Percentiles rank a stretch among this genome's conserved stretches.
Evolutionary conservation across 148 eudicot species (phyloP).

Genomic region (Tetragonia tetragonoides): DNA sequence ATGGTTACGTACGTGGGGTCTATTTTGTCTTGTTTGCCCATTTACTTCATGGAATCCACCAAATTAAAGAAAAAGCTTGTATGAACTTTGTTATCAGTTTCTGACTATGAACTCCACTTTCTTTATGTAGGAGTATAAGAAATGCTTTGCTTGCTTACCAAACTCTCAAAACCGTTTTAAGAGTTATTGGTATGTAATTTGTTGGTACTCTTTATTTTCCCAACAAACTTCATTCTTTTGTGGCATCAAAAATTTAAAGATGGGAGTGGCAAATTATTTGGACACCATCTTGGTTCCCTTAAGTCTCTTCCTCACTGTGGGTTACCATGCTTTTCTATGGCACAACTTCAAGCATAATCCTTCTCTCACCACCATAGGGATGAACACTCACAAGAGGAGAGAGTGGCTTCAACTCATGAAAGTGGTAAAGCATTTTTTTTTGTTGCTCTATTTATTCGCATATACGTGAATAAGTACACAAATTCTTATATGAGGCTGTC

Average conservation of each 20-base stretch:
- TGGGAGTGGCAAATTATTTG: constrained; percentile 21
- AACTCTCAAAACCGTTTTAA: background rate
- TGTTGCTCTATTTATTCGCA: too few relatives aligned
- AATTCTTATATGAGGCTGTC: too few relatives aligned
- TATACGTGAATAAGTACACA: too few relatives aligned
- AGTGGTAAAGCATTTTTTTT: constrained; percentile 34
- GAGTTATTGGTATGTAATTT: background rate
- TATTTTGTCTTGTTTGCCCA: background rate
- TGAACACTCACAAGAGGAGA: constrained; percentile 34
- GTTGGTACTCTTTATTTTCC: background rate
- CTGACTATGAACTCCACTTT: constrained; percentile 28
- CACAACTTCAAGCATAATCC: constrained; percentile 36
- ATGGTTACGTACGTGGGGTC: constrained; percentile 3
- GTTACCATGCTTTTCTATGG: constrained; percentile 39
- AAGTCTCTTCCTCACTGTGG: constrained; percentile 28
- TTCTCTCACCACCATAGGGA: constrained; percentile 27
- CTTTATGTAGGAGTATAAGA: background rate
- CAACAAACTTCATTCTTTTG: background rate
- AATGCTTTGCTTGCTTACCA: background rate
- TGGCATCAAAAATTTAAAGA: background rate
- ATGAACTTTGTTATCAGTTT: background rate
- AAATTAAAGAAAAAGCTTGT: constrained; percentile 1
- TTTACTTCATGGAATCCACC: constrained; percentile 14
- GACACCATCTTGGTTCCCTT: constrained; percentile 33
- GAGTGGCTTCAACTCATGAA: constrained; percentile 43